A percentile compares a stretch with the other conserved stretches of the same genome.
These are phyloP conservation scores for Naegleria fowleri DNA, from an alignment of 208 protist genomes.

Conservation along the genomic window DNA sequence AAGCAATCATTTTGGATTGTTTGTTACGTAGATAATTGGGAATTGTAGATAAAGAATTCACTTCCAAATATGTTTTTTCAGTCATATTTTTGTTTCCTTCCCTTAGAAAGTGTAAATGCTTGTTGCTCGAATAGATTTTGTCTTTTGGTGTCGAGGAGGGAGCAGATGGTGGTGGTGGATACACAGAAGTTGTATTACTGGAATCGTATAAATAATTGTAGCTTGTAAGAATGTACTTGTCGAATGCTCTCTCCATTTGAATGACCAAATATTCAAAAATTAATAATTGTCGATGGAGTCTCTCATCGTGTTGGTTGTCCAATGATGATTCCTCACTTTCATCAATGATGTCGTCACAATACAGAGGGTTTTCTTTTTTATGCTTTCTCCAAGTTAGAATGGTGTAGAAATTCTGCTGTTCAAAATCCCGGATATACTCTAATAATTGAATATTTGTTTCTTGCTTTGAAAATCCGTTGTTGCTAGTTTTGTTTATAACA, in stretches of 20 bases:
- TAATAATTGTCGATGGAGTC: no score
- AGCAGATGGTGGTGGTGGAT: no score
- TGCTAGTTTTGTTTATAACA: background rate
- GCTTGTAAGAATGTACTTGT: background rate
- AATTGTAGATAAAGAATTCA: background rate
- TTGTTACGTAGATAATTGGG: background rate
- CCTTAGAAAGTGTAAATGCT: background rate
- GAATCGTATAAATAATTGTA: background rate
- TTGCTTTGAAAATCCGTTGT: background rate
- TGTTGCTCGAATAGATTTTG: no score
- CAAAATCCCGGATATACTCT: background rate
- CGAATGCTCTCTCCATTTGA: background rate
- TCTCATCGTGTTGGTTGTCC: background rate
- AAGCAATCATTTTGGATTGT: background rate
- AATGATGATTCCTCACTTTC: background rate
- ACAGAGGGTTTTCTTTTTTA: background rate
- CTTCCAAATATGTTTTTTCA: background rate
- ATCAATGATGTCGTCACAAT: background rate
- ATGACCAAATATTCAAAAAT: background rate
- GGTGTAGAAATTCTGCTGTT: background rate
- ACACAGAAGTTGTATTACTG: background rate
- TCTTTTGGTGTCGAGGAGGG: no score
- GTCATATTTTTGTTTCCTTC: background rate
- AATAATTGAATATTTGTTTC: background rate
- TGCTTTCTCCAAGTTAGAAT: background rate